Percentiles rank a stretch among this genome's conserved stretches.
Evolutionary conservation across 1,284 basidiomycete genomes (phyloP).

Genomic region (Pisolithus thermaeus): DNA sequence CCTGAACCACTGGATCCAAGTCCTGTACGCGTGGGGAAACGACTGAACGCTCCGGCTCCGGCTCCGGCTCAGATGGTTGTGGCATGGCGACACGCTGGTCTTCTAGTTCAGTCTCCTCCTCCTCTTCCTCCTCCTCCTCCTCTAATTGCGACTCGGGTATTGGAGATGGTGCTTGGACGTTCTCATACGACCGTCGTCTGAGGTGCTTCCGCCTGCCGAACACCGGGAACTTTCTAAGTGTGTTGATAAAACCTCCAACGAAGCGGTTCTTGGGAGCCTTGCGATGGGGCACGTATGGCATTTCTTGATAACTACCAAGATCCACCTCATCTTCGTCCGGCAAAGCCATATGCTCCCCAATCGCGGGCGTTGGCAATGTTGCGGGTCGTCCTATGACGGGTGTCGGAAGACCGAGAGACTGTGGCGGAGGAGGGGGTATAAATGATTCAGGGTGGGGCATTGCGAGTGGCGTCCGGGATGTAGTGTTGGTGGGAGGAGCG

Average conservation of each 20-base stretch:
- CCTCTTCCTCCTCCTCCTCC: too few relatives aligned
- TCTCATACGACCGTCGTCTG: constrained; percentile 1
- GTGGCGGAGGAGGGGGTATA: constrained; percentile 5
- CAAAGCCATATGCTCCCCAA: constrained; percentile 24
- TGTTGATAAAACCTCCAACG: constrained; percentile 17
- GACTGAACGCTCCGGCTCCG: not conserved
- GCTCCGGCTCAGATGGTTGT: too few relatives aligned
- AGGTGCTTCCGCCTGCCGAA: constrained; percentile 1
- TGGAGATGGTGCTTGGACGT: constrained; percentile 7
- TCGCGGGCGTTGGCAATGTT: constrained; percentile 11
- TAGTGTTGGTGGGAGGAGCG: not conserved
- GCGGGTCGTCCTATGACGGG: constrained; percentile 6
- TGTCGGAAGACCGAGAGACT: constrained; percentile 9
- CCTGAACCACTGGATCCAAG: not conserved
- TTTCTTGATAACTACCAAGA: not conserved
- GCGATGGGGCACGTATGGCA: constrained; percentile 9
- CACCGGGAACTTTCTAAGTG: constrained; percentile 20
- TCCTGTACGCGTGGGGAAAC: not conserved
- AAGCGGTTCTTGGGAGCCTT: constrained; percentile 7
- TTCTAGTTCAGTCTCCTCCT: not conserved
- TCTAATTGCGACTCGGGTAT: not conserved
- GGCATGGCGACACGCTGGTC: too few relatives aligned
- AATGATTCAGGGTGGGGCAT: constrained; percentile 4
- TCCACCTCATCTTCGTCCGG: constrained; percentile 11
- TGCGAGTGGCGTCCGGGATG: constrained; percentile 5